Base-by-base conservation (phyloP, 1,284 basidiomycete species). In the Volvariella volvacea region DNA sequence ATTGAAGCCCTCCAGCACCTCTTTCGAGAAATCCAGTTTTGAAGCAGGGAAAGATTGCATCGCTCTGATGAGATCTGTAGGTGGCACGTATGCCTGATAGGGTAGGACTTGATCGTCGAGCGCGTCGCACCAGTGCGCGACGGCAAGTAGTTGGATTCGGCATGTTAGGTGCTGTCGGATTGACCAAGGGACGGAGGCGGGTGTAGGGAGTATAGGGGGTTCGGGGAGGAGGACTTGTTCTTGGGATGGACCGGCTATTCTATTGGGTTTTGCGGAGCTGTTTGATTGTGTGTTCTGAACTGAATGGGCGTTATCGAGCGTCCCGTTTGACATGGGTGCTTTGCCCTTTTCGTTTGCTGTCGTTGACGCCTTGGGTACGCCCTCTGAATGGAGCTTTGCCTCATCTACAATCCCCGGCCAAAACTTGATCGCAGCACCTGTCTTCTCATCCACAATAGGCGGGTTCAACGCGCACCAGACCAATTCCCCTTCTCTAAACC, bases 391-490 rank as follows among this genome's bases (percentile, higher is more conserved):
- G 45, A 83, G 60, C 39, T 68, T 71, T 6, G 68, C 58, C 46
- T 84, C 76, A 15, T 82, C 71, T 8, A 89, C 71, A 15, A 88
- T 55, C 1, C 73, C 83, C 1, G 87, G 87, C 87, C 87, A 90
- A 50, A 79, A 80, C 19, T 61, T 53, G 50, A 90, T 83, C 15
- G 37, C 22, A 22, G 55, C 54, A 39, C 72, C 65, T 14, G 62
- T 65, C 25, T 61, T 55, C 1, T 64, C 63, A 1, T 62, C 59
- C 10, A 56, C 49, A 42, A 88, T 80, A 0, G 80, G 71, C 2
- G 63, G 56, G 31, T 70, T 60, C 22, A 91, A 60, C 14, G 70
- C 67, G 47, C 78, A 83, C 87, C 88, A 91, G 4, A 91, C 68
- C 17, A 89, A 54, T 59, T 91, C 88, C 16, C 78, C 79, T 22